Base-by-base conservation (phyloP, 352 stramenopile species). In the Pelagophyceae sp. region DNA sequence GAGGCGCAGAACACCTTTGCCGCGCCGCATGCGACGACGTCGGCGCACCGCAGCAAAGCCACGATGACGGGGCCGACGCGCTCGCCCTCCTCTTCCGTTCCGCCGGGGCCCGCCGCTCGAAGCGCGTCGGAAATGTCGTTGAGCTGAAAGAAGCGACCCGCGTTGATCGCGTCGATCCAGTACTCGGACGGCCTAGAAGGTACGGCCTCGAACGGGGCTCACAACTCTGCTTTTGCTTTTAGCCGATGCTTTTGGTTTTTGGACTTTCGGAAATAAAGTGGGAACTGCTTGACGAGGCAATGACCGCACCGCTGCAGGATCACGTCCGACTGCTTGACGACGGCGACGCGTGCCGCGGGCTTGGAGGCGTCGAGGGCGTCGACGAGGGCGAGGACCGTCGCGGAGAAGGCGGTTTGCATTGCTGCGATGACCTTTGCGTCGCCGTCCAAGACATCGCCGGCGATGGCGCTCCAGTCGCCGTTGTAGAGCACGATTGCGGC, bases 141-240 rank as follows among this genome's bases (percentile, higher is more conserved):
- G 37, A 92, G 82, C 67, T 80, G 80, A 74, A 92, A 91, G 79
- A 88, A 81, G 72, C 88, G 82, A 50, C 88, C 88, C 27, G 85
- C 84, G 81, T 92, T 90, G 72, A 93, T 93, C 0, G 91, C 87
- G 72, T 82, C 89, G 75, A 93, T 90, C 88, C 87, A 92, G 77
- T 93, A 93, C 64, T 90, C 90, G 35, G 83, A 90, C 60, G 87
- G 86, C 83, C n/a, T n/a, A n/a, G n/a, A n/a, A n/a, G n/a, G n/a
- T n/a, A n/a, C n/a, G n/a, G n/a, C n/a, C n/a, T n/a, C n/a, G n/a
- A n/a, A n/a, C n/a, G n/a, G n/a, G n/a, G n/a, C n/a, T n/a, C n/a
- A n/a, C n/a, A n/a, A n/a, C n/a, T n/a, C n/a, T n/a, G n/a, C n/a
- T n/a, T n/a, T n/a, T n/a, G n/a, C n/a, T n/a, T n/a, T n/a, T n/a